phyloP scores from a whole-genome alignment of 202 grass and related monocot species.

The Hordeum pubiflorum region DNA sequence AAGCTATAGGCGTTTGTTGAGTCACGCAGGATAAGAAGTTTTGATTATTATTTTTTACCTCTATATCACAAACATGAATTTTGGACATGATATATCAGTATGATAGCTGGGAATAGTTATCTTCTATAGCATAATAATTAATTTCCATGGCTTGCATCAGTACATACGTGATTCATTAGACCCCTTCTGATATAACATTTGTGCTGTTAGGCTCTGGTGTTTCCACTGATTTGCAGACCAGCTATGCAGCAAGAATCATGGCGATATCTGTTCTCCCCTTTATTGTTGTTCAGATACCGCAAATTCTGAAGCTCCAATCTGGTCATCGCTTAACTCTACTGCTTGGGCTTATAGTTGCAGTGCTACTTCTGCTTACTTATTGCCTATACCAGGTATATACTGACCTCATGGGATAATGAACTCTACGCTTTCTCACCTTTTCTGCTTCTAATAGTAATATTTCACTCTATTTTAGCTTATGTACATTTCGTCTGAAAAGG shows the following conservation, averaged over 20 bases:
- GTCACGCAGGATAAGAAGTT: neutral
- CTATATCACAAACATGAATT: neutral
- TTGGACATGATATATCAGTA: neutral
- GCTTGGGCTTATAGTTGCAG: slow-evolving; percentile 52
- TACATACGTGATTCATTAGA: neutral
- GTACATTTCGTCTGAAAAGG: neutral
- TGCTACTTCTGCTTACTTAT: slow-evolving; percentile 61
- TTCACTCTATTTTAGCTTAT: neutral
- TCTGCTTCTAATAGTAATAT: neutral
- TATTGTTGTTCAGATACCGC: slow-evolving; percentile 78
- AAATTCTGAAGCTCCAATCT: slow-evolving; percentile 63
- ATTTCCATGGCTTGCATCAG: neutral
- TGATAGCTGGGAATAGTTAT: neutral
- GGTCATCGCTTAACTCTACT: slow-evolving; percentile 49
- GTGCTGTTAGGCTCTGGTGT: slow-evolving; percentile 60
- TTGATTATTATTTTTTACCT: neutral
- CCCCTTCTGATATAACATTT: neutral
- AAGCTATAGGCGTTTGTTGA: neutral
- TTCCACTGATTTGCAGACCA: slow-evolving; percentile 74
- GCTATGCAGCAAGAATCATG: slow-evolving; percentile 90
- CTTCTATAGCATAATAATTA: neutral
- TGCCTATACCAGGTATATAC: slow-evolving; percentile 85
- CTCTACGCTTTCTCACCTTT: neutral
- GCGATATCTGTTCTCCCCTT: slow-evolving; percentile 74
- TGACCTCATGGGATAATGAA: neutral